Conservation (phyloP, 1,284 basidiomycete species). For the Cryptococcus sp. region DNA sequence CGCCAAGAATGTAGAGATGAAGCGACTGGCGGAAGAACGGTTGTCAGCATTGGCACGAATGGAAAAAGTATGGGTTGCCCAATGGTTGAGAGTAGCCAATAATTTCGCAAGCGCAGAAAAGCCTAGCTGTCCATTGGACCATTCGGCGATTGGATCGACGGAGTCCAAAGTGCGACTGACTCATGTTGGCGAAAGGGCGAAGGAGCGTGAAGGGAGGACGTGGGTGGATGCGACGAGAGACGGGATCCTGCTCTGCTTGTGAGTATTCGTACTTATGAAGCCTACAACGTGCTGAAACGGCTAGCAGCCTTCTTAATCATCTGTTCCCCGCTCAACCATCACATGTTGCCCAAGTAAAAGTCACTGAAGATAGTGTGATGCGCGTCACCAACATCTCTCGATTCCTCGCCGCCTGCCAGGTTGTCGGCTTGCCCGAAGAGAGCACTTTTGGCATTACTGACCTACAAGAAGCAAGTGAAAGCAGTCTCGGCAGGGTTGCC, state of each 20-base stretch:
- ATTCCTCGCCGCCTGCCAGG: constrained; percentile 42
- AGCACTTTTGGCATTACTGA: constrained; percentile 39
- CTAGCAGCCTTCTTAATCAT: constrained; percentile 36
- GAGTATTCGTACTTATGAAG: constrained; percentile 50
- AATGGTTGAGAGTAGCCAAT: constrained; percentile 48
- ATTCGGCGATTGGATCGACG: constrained; percentile 49
- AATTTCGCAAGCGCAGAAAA: constrained; percentile 7
- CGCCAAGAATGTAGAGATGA: constrained; percentile 36
- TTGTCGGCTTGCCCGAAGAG: constrained; percentile 25
- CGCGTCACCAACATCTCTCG: constrained; percentile 40
- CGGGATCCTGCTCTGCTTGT: constrained; percentile 85
- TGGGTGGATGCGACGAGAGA: constrained; percentile 76
- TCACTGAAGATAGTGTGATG: constrained; percentile 37
- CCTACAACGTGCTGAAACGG: constrained; percentile 1
- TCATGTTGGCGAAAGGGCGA: constrained; percentile 59
- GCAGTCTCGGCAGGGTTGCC: constrained; percentile 35
- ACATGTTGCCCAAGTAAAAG: constrained; percentile 40
- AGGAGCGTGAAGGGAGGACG: constrained; percentile 67
- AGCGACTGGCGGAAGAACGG: constrained; percentile 67
- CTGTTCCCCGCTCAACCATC: constrained; percentile 39
- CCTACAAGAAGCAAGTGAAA: constrained; percentile 33
- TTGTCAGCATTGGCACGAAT: constrained; percentile 63
- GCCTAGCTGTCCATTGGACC: constrained; percentile 12
- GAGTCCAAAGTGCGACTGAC: constrained; percentile 53
- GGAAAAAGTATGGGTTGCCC: constrained; percentile 71